Evolutionary conservation across 768 basidiomycete species (phyloP).

Genomic region (Leccinum obscurum): DNA sequence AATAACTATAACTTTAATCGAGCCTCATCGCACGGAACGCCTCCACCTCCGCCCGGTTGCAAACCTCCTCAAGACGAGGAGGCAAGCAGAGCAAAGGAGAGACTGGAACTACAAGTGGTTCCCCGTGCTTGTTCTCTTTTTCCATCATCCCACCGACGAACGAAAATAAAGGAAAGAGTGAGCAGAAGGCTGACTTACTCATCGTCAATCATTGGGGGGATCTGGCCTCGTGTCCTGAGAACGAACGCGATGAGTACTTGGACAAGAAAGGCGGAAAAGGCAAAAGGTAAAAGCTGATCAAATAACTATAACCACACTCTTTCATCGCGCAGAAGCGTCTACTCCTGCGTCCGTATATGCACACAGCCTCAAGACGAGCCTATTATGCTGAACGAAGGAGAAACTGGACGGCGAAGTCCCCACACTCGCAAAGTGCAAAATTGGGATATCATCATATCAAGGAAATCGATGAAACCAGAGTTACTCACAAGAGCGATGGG

Average conservation of each 20-base stretch:
- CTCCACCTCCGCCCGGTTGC: slow-evolving; percentile 26
- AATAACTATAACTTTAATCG: slow-evolving; percentile 34
- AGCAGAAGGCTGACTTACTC: slow-evolving; percentile 7
- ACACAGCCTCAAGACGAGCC: slow-evolving; percentile 36
- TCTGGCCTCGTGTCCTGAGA: slow-evolving; percentile 4
- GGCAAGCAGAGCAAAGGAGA: slow-evolving; percentile 19
- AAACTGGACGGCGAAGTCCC: slow-evolving; percentile 36
- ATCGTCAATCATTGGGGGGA: neutral
- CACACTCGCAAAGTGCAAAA: slow-evolving; percentile 30
- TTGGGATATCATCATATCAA: slow-evolving; percentile 32
- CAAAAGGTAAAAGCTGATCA: slow-evolving; percentile 18
- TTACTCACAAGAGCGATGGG: slow-evolving; percentile 17
- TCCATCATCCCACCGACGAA: slow-evolving; percentile 32
- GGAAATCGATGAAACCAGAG: too few species aligned
- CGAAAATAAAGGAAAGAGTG: neutral
- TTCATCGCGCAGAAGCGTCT: slow-evolving; percentile 36
- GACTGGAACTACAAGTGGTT: slow-evolving; percentile 22
- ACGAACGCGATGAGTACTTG: slow-evolving; percentile 10
- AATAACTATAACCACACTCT: slow-evolving; percentile 38
- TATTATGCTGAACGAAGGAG: slow-evolving; percentile 35
- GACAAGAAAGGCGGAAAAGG: neutral
- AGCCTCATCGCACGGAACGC: slow-evolving; percentile 26
- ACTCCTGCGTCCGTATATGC: slow-evolving; percentile 36
- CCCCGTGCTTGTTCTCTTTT: slow-evolving; percentile 26
- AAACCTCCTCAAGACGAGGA: slow-evolving; percentile 29